phyloP scores from a whole-genome alignment of 805 yeast genomes.

The Sungouiella thailandica region DNA sequence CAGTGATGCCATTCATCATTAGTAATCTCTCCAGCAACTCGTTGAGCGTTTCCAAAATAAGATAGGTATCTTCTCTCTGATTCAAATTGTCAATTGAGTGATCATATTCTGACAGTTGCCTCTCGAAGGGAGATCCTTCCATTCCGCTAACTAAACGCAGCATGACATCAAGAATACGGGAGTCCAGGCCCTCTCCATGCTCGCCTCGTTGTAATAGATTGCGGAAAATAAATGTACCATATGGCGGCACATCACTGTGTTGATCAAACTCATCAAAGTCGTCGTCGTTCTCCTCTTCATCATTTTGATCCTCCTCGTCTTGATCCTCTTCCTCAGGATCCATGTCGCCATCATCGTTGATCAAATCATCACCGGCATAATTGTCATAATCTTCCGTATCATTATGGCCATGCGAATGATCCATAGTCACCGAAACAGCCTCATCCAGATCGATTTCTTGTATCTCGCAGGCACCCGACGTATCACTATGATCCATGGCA shows the following conservation, averaged over 20 bases:
- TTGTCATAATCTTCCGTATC: not conserved
- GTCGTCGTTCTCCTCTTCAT: slow-evolving; percentile 12
- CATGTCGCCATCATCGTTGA: slow-evolving; percentile 1
- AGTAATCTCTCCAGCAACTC: slow-evolving; percentile 60
- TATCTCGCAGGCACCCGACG: too few relatives aligned
- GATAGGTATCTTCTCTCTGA: slow-evolving; percentile 51
- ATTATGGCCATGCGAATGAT: not conserved
- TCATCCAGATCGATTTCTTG: not conserved
- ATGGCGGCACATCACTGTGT: not conserved
- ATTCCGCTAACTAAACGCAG: slow-evolving; percentile 32
- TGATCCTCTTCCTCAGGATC: slow-evolving; percentile 7
- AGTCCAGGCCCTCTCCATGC: not conserved
- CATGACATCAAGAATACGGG: slow-evolving; percentile 27
- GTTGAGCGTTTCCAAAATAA: slow-evolving; percentile 58
- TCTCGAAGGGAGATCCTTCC: slow-evolving; percentile 13
- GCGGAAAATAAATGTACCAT: slow-evolving; percentile 7
- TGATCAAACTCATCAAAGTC: slow-evolving; percentile 1
- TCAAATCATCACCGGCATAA: not conserved
- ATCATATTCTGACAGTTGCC: slow-evolving; percentile 24
- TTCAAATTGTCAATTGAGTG: slow-evolving; percentile 33
- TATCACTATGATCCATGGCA: too few relatives aligned
- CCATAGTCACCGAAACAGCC: not conserved
- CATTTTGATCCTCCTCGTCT: slow-evolving; percentile 8
- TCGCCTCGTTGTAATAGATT: slow-evolving; percentile 5
- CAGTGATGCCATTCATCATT: slow-evolving; percentile 61